These are phyloP conservation scores for Aspergillus sp. DNA, from an alignment of 2,329 filamentous ascomycete genomes.

Conservation along the genomic window DNA sequence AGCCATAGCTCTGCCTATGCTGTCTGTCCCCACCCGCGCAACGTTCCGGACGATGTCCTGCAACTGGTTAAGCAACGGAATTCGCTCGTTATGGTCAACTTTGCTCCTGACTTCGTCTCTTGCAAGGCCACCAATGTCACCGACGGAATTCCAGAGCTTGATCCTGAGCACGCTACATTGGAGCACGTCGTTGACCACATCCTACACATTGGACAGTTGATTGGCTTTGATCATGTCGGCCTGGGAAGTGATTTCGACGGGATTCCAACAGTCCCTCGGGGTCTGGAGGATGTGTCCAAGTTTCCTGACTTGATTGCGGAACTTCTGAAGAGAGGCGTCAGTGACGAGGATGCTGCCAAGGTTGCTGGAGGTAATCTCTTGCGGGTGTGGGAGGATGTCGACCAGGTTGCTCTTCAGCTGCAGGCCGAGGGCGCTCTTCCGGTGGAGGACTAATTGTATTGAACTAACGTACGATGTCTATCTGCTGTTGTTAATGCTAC, in stretches of 20 bases:
- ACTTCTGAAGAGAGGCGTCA: constrained; percentile 65
- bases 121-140: constrained; percentile 56
- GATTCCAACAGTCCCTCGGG: constrained; percentile 52
- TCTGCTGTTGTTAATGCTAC: not conserved
- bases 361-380: constrained; percentile 74
- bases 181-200: constrained; percentile 75
- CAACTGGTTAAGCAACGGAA: constrained; percentile 65
- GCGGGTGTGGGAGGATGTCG: constrained; percentile 75
- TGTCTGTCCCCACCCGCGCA: constrained; percentile 80
- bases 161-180: constrained; percentile 64
- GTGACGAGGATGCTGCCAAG: constrained; percentile 65
- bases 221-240: constrained; percentile 83
- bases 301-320: constrained; percentile 73
- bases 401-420: constrained; percentile 61
- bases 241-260: constrained; percentile 87
- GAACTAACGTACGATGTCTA: not conserved
- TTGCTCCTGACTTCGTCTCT: constrained; percentile 73
- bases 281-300: constrained; percentile 77
- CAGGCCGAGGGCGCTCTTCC: constrained; percentile 49
- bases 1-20: constrained; percentile 77
- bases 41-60: constrained; percentile 80
- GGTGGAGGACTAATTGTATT: constrained; percentile 33
- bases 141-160: constrained; percentile 61
- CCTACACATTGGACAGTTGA: constrained; percentile 69
- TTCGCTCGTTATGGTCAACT: constrained; percentile 87